Conservation (phyloP, 192 early-diverging fungal species). For the Spinellus fusiger region DNA sequence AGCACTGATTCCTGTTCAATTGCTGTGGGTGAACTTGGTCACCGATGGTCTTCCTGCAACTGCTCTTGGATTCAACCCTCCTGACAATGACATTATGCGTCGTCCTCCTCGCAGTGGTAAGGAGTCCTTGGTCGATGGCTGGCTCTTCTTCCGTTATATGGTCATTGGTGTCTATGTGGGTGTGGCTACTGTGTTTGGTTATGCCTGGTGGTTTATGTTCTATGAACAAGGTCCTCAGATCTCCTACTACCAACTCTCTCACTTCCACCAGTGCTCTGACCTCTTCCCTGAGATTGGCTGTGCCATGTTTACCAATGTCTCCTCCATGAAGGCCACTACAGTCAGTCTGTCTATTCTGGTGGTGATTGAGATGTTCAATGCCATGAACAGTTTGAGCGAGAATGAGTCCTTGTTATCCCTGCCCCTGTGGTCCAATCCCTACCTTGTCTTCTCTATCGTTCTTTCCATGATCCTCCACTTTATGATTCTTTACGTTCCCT, state of each 20-base stretch:
- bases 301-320: constrained; percentile 76
- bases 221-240: constrained; percentile 86
- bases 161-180: constrained; percentile 92
- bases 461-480: constrained; percentile 94
- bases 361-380: constrained; percentile 98
- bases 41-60: constrained; percentile 97
- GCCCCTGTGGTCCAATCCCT: constrained; percentile 88
- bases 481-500: constrained; percentile 95
- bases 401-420: constrained; percentile 90
- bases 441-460: constrained; percentile 74
- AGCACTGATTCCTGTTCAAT: constrained; percentile 94
- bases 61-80: constrained; percentile 96
- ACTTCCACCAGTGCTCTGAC: constrained; percentile 86
- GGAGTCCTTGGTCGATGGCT: constrained; percentile 87
- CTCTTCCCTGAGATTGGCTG: constrained; percentile 93
- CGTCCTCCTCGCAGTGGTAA: constrained; percentile 75
- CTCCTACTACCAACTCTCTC: constrained; percentile 80
- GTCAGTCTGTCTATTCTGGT: constrained; percentile 94
- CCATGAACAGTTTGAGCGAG: constrained; percentile 93
- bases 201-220: constrained; percentile 98
- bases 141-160: constrained; percentile 95
- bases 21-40: constrained; percentile 98
- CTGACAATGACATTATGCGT: constrained; percentile 96
- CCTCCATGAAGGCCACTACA: constrained; percentile 86
- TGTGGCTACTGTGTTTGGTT: constrained; percentile 89